A percentile compares a stretch with the other conserved stretches of the same genome.
Conservation (phyloP, 495 filamentous ascomycete species). For the Usnea hakonensis region DNA sequence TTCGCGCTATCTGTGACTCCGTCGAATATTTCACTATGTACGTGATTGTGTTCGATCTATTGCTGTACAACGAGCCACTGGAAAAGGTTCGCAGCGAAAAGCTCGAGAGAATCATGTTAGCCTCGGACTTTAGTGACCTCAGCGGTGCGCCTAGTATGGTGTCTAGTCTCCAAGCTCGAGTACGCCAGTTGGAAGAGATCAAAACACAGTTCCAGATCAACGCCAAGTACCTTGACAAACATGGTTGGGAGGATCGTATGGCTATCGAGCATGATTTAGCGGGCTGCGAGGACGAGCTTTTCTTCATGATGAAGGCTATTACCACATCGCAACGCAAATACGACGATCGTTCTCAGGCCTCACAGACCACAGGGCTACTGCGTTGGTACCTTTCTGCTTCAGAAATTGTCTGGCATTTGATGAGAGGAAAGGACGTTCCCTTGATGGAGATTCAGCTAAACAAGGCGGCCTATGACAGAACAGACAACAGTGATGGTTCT, state of each 20-base stretch:
- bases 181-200: conserved; percentile 92
- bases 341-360: conserved; percentile 55
- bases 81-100: conserved; percentile 92
- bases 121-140: conserved; percentile 98
- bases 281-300: conserved; percentile 89
- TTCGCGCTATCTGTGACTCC: conserved; percentile 89
- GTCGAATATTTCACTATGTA: conserved; percentile 95
- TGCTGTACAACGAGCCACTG: conserved; percentile 89
- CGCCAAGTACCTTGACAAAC: conserved; percentile 74
- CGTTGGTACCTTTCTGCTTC: conserved; percentile 83
- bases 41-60: conserved; percentile 87
- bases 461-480: conserved; percentile 84
- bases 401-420: conserved; percentile 95
- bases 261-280: conserved; percentile 79
- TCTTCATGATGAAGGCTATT: conserved; percentile 99
- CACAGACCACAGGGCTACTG: conserved; percentile 66
- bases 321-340: conserved; percentile 86
- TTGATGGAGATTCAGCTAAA: conserved; percentile 90
- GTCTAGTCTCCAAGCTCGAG: conserved; percentile 78
- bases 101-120: conserved; percentile 96
- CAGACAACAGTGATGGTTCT: conserved; percentile 92
- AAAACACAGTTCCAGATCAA: conserved; percentile 93
- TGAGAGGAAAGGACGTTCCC: conserved; percentile 74
- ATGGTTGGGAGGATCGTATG: conserved; percentile 85
- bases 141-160: conserved; percentile 92